Evolutionary conservation across 1,284 basidiomycete genomes (phyloP).

Genomic region (Macrocystidia cucumis): DNA sequence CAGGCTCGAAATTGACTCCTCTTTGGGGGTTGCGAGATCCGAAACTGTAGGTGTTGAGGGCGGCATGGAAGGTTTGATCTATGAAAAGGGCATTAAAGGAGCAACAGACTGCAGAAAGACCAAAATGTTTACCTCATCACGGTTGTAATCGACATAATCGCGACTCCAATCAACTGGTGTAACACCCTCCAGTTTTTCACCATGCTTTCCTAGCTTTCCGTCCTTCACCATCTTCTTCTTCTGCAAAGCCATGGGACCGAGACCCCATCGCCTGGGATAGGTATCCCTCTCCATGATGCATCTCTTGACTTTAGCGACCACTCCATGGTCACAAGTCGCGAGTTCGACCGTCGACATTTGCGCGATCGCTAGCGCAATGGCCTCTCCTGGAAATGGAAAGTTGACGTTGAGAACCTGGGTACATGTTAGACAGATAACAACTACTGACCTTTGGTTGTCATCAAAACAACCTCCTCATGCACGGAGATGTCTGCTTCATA

Average conservation of each 20-base stretch:
- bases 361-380: constrained; percentile 94
- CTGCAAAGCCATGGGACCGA: constrained; percentile 93
- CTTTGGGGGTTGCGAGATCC: constrained; percentile 16
- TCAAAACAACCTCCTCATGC: constrained; percentile 96
- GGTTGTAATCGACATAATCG: constrained; percentile 89
- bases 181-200: constrained; percentile 84
- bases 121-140: constrained; percentile 31
- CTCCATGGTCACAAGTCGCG: constrained; percentile 96
- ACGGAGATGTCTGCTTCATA: constrained; percentile 96
- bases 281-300: constrained; percentile 99
- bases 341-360: constrained; percentile 99
- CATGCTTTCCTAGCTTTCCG: constrained; percentile 94
- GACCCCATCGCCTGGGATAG: constrained; percentile 96
- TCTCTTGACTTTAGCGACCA: constrained; percentile 98
- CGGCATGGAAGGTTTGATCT: too few relatives aligned
- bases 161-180: constrained; percentile 91
- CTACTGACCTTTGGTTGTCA: constrained; percentile 91
- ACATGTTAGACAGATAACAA: background rate
- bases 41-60: constrained; percentile 14
- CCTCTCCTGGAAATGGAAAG: constrained; percentile 77
- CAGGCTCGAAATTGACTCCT: constrained; percentile 33
- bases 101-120: constrained; percentile 4
- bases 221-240: constrained; percentile 99
- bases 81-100: constrained; percentile 6
- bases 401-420: constrained; percentile 8